These are phyloP conservation scores for Penicillium oxalicum DNA, from an alignment of 2,329 filamentous ascomycete species.

Conservation along the genomic window DNA sequence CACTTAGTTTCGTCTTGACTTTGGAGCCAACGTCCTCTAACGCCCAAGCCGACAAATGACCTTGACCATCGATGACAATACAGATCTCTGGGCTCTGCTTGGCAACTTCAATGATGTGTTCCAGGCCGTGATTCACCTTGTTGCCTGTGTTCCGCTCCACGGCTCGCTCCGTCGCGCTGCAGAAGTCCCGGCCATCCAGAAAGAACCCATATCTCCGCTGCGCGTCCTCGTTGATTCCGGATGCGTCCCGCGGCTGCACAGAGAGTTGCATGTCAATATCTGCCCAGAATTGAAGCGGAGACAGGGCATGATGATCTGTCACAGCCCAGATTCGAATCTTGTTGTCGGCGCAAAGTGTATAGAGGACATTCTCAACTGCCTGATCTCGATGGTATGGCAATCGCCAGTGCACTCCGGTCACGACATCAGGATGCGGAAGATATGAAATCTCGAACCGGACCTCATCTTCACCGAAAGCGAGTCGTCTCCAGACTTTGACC, in stretches of 20 bases:
- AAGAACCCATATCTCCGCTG: slow-evolving; percentile 66
- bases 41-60: slow-evolving; percentile 87
- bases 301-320: slow-evolving; percentile 63
- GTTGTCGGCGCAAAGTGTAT: slow-evolving; percentile 79
- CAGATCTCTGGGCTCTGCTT: slow-evolving; percentile 83
- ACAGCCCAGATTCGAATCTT: slow-evolving; percentile 77
- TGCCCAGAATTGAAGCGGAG: slow-evolving; percentile 72
- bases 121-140: slow-evolving; percentile 65
- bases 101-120: slow-evolving; percentile 79
- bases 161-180: slow-evolving; percentile 67
- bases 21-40: slow-evolving; percentile 78
- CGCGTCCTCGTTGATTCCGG: slow-evolving; percentile 33
- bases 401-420: slow-evolving; percentile 85
- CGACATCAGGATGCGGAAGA: slow-evolving; percentile 70
- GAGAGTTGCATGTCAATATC: slow-evolving; percentile 69
- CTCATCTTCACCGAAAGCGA: slow-evolving; percentile 76
- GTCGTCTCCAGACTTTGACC: slow-evolving; percentile 85
- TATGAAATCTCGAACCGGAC: slow-evolving; percentile 87
- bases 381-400: slow-evolving; percentile 71
- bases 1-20: slow-evolving; percentile 56
- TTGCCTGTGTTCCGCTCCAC: slow-evolving; percentile 57
- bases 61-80: slow-evolving; percentile 73
- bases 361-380: slow-evolving; percentile 77
- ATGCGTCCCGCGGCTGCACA: slow-evolving; percentile 53
- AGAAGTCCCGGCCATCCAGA: slow-evolving; percentile 74